phyloP scores from a whole-genome alignment of 768 basidiomycete species.

The Boletus vinaceobasis region DNA sequence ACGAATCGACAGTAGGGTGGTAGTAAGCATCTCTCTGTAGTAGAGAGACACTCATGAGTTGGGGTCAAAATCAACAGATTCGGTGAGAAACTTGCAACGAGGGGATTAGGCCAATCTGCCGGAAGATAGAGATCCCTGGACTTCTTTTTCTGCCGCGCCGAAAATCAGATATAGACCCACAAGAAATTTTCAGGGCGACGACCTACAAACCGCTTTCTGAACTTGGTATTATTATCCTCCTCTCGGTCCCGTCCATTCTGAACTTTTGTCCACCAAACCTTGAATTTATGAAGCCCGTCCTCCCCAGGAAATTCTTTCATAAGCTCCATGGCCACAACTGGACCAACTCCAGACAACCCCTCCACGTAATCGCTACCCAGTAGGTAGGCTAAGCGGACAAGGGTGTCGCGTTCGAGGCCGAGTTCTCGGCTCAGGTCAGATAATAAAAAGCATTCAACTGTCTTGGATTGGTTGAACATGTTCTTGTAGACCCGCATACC shows the following conservation, averaged over 20 bases:
- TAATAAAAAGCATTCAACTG: constrained; percentile 91
- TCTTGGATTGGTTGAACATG: constrained; percentile 99
- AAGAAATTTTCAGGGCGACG: constrained; percentile 8
- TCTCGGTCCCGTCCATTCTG: constrained; percentile 83
- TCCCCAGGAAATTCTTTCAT: constrained; percentile 89
- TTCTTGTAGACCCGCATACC: constrained; percentile 96
- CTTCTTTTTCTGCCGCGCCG: constrained; percentile 71
- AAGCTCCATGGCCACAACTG: constrained; percentile 94
- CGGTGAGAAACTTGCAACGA: constrained; percentile 58
- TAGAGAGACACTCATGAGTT: not conserved
- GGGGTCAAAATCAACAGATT: constrained; percentile 2
- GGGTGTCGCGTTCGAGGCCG: constrained; percentile 78
- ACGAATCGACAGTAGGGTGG: constrained; percentile 85
- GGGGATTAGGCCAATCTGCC: constrained; percentile 87
- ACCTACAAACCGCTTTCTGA: constrained; percentile 82
- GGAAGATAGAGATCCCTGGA: constrained; percentile 81
- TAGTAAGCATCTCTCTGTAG: constrained; percentile 87
- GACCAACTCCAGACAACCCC: constrained; percentile 87
- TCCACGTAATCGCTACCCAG: constrained; percentile 97
- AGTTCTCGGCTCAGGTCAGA: constrained; percentile 85
- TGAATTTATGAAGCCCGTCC: constrained; percentile 82
- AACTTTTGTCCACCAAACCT: constrained; percentile 91
- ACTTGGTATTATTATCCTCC: constrained; percentile 71
- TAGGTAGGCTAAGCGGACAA: constrained; percentile 88
- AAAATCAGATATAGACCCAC: constrained; percentile 8